phyloP scores from a whole-genome alignment of 1,284 basidiomycete species.

The Leccinum solheimii region DNA sequence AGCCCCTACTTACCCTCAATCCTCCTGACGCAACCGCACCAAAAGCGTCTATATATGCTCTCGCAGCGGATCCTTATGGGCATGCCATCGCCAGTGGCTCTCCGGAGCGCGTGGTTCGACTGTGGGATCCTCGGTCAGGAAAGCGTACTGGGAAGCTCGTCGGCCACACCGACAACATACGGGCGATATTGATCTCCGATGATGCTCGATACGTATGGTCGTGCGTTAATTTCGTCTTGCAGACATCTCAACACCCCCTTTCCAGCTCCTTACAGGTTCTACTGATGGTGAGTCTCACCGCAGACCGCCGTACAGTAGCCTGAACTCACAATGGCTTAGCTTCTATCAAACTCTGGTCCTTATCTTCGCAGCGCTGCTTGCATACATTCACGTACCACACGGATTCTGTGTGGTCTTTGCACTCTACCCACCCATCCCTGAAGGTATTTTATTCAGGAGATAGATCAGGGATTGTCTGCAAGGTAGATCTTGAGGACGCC shows the following conservation, averaged over 20 bases:
- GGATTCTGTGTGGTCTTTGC: slow-evolving; percentile 93
- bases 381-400: slow-evolving; percentile 97
- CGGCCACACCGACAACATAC: slow-evolving; percentile 96
- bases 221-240: slow-evolving; percentile 3
- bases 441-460: slow-evolving; percentile 97
- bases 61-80: slow-evolving; percentile 80
- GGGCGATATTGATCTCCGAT: slow-evolving; percentile 84
- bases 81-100: slow-evolving; percentile 85
- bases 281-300: slow-evolving; percentile 66
- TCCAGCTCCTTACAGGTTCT: slow-evolving; percentile 82
- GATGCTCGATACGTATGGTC: slow-evolving; percentile 83
- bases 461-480: slow-evolving; percentile 84
- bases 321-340: slow-evolving; percentile 41
- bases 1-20: slow-evolving; percentile 59
- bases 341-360: slow-evolving; percentile 91
- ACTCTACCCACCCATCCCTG: slow-evolving; percentile 84
- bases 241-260: slow-evolving; percentile 20
- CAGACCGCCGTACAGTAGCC: background rate
- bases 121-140: slow-evolving; percentile 91
- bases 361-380: slow-evolving; percentile 84
- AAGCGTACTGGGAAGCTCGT: slow-evolving; percentile 77
- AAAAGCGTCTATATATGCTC: slow-evolving; percentile 79
- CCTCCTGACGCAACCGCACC: slow-evolving; percentile 61
- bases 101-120: slow-evolving; percentile 84
- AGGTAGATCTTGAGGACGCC: slow-evolving; percentile 85